Base-by-base conservation (phyloP, 306 rosid genomes). In the Geum urbanum region DNA sequence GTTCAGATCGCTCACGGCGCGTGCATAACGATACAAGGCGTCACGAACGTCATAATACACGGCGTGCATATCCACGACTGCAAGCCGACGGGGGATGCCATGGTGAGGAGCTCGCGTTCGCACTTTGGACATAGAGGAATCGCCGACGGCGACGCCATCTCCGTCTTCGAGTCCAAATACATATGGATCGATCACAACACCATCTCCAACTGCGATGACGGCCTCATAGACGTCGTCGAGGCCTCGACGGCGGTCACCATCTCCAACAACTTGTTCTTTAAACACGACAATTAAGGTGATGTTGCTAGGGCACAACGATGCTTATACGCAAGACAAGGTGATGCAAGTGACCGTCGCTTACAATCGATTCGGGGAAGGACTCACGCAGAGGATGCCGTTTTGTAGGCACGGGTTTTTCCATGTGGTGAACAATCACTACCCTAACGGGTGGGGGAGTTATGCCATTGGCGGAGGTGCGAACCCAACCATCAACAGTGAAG, bases 161-260 rank as follows among this genome's bases (percentile, higher is more conserved):
- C 10, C 27, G 19, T 52, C 11, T 52, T 8, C 0, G 57, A 2
- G 3, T 18, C 27, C 0, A 15, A 1, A 52, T 1, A 52, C 57
- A 52, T 52, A 52, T 52, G 57, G 57, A 52, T 52, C 27, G 57
- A 52, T 52, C 57, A 52, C 12, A 52, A 52, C 9, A n/a, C 57
- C 2, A 9, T 52, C 57, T 52, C 57, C 1, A 52, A 52, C 57
- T 8, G 57, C 3, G 0, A 0, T 10, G 27, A 52, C 9, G 57
- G 57, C 27, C 27, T 52, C 7, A 11, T 52, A 8, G 57, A 52
- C 4, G 57, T 19, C 24, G 57, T 18, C 3, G 1, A 8, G 57
- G 27, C 57, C 12, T 52, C 57, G 19, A 52, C 57, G 2, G 27
- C 57, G 0, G 4, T 52, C 4, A 52, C 57, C 57, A 7, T 52